Evolutionary conservation across 2,329 filamentous ascomycete species (phyloP).

Genomic region (Aspergillus sp.): DNA sequence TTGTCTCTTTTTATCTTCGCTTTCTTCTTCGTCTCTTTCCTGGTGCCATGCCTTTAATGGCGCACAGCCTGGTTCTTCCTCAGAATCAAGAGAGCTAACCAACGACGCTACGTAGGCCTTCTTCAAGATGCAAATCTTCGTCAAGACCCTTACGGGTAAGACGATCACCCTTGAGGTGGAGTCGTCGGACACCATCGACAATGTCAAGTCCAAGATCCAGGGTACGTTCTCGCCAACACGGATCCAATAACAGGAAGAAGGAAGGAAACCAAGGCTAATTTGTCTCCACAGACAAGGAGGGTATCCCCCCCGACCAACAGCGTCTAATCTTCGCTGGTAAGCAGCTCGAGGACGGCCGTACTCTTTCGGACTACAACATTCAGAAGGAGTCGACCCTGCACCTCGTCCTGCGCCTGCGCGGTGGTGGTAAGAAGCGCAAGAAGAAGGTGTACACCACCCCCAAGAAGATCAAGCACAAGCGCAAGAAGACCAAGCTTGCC

Average conservation of each 20-base stretch:
- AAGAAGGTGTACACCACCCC: constrained; percentile 99
- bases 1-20: not conserved
- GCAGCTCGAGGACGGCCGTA: constrained; percentile 99
- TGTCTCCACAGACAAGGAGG: constrained; percentile 84
- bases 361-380: constrained; percentile 99
- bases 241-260: not conserved
- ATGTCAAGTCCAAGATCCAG: constrained; percentile 97
- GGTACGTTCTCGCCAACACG: constrained; percentile 37
- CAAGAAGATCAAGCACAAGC: constrained; percentile 99
- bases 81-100: not conserved
- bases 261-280: constrained; percentile 10
- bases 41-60: not conserved
- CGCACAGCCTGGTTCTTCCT: not conserved
- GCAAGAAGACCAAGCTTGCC: constrained; percentile 99
- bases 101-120: constrained; percentile 31
- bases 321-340: constrained; percentile 99
- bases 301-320: constrained; percentile 98
- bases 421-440: constrained; percentile 99
- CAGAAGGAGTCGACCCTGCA: constrained; percentile 99
- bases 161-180: constrained; percentile 99
- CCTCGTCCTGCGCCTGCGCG: constrained; percentile 94
- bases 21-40: not conserved
- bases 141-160: constrained; percentile 85
- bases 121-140: constrained; percentile 48
- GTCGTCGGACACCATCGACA: constrained; percentile 99